A percentile compares a stretch with the other conserved stretches of the same genome.
phyloP scores from a whole-genome alignment of 2,329 filamentous ascomycete species.

The Claviceps purpurea region DNA sequence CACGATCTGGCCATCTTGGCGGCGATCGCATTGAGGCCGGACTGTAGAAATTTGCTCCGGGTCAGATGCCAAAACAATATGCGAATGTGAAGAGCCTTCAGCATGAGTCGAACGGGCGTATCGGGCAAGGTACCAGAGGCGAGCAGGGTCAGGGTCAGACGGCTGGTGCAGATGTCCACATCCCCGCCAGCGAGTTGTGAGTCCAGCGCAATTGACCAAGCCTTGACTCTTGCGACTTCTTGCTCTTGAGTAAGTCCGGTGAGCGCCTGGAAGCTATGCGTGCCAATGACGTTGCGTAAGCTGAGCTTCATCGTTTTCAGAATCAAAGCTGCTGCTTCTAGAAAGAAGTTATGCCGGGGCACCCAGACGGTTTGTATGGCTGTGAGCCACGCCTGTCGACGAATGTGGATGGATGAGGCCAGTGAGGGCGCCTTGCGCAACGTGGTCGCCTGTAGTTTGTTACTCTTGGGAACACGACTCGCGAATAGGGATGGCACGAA shows the following conservation, averaged over 20 bases:
- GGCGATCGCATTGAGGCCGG: constrained; percentile 54
- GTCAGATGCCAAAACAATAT: constrained; percentile 71
- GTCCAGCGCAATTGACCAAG: constrained; percentile 87
- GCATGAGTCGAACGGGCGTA: constrained; percentile 72
- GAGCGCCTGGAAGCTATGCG: constrained; percentile 61
- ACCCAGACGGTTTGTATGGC: constrained; percentile 89
- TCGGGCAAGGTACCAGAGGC: constrained; percentile 78
- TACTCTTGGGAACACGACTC: constrained; percentile 33
- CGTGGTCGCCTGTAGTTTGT: constrained; percentile 30
- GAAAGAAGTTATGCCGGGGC: constrained; percentile 71
- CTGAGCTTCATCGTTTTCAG: constrained; percentile 75
- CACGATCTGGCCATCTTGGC: constrained; percentile 59
- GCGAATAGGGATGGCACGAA: constrained; percentile 41
- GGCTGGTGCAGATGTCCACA: constrained; percentile 75
- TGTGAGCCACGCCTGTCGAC: constrained; percentile 82
- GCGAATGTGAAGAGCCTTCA: constrained; percentile 85
- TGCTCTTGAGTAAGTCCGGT: constrained; percentile 74
- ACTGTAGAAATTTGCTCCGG: constrained; percentile 50
- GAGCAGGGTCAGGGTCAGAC: constrained; percentile 72
- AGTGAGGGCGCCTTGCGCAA: constrained; percentile 52
- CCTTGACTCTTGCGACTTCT: constrained; percentile 74
- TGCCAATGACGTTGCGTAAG: constrained; percentile 62
- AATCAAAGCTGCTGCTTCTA: constrained; percentile 69
- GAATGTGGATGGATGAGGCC: constrained; percentile 71
- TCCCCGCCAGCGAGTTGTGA: constrained; percentile 87